phyloP scores from a whole-genome alignment of 78 protist species.

The Cavenderia fasciculata region DNA sequence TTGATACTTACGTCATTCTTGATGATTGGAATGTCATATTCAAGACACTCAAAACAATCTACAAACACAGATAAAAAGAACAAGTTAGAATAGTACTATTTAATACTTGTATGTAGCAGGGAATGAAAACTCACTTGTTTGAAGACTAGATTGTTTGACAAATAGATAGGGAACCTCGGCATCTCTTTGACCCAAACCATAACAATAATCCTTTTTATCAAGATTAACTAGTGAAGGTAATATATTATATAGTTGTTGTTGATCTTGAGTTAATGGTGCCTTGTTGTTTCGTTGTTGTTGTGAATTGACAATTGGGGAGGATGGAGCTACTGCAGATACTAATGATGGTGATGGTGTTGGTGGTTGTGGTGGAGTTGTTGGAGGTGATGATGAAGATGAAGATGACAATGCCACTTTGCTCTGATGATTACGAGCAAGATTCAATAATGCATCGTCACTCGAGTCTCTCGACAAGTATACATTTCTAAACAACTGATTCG shows the following conservation, averaged over 20 bases:
- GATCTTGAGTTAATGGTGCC: neutral
- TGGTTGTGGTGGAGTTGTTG: neutral
- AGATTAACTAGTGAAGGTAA: neutral
- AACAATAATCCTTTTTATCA: conserved; percentile 48
- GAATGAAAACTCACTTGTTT: neutral
- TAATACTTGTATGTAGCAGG: neutral
- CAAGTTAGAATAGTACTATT: neutral
- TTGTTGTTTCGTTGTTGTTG: neutral
- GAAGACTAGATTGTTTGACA: conserved; percentile 1
- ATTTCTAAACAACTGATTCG: conserved; percentile 17
- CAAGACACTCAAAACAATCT: conserved; percentile 64
- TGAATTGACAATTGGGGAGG: too few relatives aligned
- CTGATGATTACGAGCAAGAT: too few relatives aligned
- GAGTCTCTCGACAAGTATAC: too few relatives aligned
- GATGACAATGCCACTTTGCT: too few relatives aligned
- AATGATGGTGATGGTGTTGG: neutral
- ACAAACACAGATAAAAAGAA: neutral
- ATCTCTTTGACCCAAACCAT: conserved; percentile 44
- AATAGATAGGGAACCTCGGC: conserved; percentile 54
- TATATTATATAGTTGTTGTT: neutral
- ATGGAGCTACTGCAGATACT: too few relatives aligned
- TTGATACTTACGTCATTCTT: too few relatives aligned
- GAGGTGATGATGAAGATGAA: too few relatives aligned
- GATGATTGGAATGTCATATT: conserved; percentile 58
- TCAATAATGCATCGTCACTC: too few relatives aligned